Conservation (phyloP, 345 rosid species). For the Euphorbia lathyris region DNA sequence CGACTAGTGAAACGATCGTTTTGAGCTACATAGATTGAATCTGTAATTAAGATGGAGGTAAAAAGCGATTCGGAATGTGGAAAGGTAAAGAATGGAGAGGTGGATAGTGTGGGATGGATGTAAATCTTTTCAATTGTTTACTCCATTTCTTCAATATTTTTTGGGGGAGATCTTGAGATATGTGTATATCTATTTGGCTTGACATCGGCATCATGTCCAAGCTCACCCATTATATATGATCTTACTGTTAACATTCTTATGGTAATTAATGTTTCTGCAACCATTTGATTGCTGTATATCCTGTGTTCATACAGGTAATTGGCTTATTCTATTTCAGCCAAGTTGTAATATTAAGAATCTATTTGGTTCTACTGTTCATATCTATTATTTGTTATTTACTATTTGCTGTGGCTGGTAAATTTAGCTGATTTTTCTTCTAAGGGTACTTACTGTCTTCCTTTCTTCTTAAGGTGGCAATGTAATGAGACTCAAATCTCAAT, state of each 20-base stretch:
- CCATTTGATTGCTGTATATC: neutral
- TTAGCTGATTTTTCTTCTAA: too few relatives aligned
- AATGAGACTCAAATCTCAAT: too few relatives aligned
- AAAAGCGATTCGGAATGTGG: conserved; percentile 5
- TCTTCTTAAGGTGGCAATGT: too few relatives aligned
- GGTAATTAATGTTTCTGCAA: neutral
- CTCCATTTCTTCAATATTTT: conserved; percentile 14
- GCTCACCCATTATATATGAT: conserved; percentile 1
- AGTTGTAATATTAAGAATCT: neutral
- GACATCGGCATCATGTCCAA: conserved; percentile 21
- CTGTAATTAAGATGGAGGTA: conserved; percentile 15
- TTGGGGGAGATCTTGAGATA: conserved; percentile 15
- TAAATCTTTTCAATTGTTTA: conserved; percentile 28
- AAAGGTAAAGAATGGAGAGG: conserved; percentile 11
- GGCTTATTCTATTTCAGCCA: neutral
- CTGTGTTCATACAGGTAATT: neutral
- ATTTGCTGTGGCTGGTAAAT: too few relatives aligned
- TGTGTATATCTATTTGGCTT: conserved; percentile 14
- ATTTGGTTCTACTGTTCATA: too few relatives aligned
- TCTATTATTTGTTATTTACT: too few relatives aligned
- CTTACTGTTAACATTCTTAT: neutral
- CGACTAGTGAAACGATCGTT: neutral
- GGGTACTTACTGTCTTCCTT: too few relatives aligned
- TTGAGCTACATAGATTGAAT: conserved; percentile 3
- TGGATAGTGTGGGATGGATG: conserved; percentile 25